These are phyloP conservation scores for Prunus fruticosa DNA, from an alignment of 306 rosid genomes.

Conservation along the genomic window DNA sequence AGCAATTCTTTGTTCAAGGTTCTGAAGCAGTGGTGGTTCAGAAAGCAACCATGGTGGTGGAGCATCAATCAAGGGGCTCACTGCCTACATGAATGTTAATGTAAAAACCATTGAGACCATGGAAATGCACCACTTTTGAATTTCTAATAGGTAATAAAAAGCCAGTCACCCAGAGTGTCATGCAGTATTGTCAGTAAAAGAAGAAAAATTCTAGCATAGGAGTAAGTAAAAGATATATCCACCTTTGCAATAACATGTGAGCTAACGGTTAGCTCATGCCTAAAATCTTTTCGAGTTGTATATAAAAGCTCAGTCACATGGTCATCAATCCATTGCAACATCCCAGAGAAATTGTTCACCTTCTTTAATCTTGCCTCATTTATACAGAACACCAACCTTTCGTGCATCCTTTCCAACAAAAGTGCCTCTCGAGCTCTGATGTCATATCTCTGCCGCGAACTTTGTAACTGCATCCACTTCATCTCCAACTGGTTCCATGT, in stretches of 20 bases:
- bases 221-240: neutral
- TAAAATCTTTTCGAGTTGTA: slow-evolving; percentile 20
- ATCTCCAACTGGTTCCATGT: slow-evolving; percentile 14
- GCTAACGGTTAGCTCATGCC: slow-evolving; percentile 18
- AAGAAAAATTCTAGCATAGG: neutral
- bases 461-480: slow-evolving; percentile 16
- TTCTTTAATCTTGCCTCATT: slow-evolving; percentile 8
- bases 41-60: slow-evolving; percentile 1
- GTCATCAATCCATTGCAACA: slow-evolving; percentile 20
- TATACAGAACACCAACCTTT: slow-evolving; percentile 11
- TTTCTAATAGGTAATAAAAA: neutral
- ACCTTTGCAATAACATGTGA: slow-evolving; percentile 2
- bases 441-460: slow-evolving; percentile 21
- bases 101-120: neutral
- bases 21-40: slow-evolving; percentile 12
- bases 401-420: slow-evolving; percentile 21
- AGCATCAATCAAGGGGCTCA: slow-evolving; percentile 6
- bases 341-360: slow-evolving; percentile 5
- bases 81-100: slow-evolving; percentile 1
- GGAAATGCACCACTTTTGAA: neutral
- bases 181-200: neutral
- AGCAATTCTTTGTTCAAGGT: slow-evolving; percentile 15
- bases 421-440: slow-evolving; percentile 23
- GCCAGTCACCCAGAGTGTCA: neutral
- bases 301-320: slow-evolving; percentile 24